Conservation (phyloP, 768 basidiomycete genomes). For the Ramaria sp. region DNA sequence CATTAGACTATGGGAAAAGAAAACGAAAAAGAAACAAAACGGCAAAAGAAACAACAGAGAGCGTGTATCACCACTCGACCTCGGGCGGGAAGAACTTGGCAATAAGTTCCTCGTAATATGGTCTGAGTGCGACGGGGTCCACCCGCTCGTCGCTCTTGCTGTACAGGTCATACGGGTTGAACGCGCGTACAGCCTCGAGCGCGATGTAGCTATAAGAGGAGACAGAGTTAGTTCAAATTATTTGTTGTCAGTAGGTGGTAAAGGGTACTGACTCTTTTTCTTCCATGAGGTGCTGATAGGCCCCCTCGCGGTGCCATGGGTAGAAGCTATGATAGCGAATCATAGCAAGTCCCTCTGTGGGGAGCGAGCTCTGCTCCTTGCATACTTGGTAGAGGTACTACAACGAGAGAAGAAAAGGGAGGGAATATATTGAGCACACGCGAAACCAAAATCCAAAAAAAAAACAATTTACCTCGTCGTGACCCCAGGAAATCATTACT, state of each 20-base stretch:
- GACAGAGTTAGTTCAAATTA: not conserved
- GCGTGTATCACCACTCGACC: conserved; percentile 57
- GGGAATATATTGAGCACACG: not conserved
- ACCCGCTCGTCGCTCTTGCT: conserved; percentile 73
- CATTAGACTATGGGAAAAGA: too few species aligned
- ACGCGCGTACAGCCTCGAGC: conserved; percentile 67
- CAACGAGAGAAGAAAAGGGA: not conserved
- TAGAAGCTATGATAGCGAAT: conserved; percentile 94
- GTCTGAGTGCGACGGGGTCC: conserved; percentile 48
- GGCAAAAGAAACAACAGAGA: too few species aligned
- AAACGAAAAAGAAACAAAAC: too few species aligned
- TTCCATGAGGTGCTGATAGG: conserved; percentile 71
- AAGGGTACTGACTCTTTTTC: conserved; percentile 30
- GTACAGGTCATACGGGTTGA: conserved; percentile 94
- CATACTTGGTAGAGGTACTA: conserved; percentile 79
- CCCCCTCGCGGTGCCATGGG: conserved; percentile 88
- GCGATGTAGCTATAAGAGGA: conserved; percentile 35
- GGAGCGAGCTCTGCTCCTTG: conserved; percentile 73
- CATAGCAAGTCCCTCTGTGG: conserved; percentile 78
- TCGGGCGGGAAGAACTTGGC: conserved; percentile 75
- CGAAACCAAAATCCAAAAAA: conserved; percentile 3
- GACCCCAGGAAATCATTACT: conserved; percentile 85
- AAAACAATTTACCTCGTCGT: conserved; percentile 59
- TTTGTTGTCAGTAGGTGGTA: not conserved
- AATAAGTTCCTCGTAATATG: conserved; percentile 79